Conservation (phyloP, 768 basidiomycete species). For the Tulasnella sp. region DNA sequence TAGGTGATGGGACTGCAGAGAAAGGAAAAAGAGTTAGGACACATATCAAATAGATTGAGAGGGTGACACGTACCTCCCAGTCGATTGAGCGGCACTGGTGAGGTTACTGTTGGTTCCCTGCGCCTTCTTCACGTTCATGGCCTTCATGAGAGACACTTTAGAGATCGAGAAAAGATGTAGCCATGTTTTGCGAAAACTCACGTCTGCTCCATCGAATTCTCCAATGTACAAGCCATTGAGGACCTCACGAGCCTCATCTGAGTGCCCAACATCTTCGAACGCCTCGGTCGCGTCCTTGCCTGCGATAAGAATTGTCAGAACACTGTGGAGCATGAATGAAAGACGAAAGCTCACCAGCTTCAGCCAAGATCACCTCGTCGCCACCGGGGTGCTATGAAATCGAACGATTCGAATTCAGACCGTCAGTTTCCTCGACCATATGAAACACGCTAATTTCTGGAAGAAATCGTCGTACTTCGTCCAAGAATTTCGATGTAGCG, state of each 20-base stretch:
- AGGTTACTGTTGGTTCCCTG: background rate
- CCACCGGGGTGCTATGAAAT: slow-evolving; percentile 79
- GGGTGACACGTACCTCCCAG: slow-evolving; percentile 7
- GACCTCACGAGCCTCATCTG: slow-evolving; percentile 87
- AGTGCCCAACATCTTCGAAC: slow-evolving; percentile 99
- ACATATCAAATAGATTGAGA: background rate
- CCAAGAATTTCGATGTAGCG: slow-evolving; percentile 85
- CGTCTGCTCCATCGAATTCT: slow-evolving; percentile 60
- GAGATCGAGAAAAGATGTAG: background rate
- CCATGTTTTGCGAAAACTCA: slow-evolving; percentile 35
- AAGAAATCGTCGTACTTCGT: slow-evolving; percentile 56
- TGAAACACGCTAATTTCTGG: background rate
- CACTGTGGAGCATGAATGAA: background rate
- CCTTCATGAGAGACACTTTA: background rate
- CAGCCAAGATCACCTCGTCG: slow-evolving; percentile 92
- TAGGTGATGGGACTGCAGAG: slow-evolving; percentile 52
- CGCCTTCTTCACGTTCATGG: background rate
- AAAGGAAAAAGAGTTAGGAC: background rate
- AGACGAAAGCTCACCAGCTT: slow-evolving; percentile 55
- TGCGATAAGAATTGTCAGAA: slow-evolving; percentile 23
- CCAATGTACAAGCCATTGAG: slow-evolving; percentile 72
- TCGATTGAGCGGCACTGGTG: background rate
- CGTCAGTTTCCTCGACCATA: background rate
- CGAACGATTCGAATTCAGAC: background rate
- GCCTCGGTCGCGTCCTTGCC: slow-evolving; percentile 95